phyloP scores from a whole-genome alignment of 2,329 filamentous ascomycete genomes.

The Neodidymelliopsis sp. region DNA sequence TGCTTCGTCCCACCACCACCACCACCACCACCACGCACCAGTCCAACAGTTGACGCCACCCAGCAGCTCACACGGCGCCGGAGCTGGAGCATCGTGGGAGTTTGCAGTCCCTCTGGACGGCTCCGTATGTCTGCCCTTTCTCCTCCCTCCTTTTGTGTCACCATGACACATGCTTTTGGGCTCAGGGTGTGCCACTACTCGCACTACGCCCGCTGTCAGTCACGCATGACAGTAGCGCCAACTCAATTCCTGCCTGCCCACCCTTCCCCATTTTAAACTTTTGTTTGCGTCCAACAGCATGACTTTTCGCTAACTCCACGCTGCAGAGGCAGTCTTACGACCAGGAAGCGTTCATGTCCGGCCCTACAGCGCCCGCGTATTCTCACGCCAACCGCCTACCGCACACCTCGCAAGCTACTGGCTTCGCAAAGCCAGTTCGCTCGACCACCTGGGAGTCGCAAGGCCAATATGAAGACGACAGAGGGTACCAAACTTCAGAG shows the following conservation, averaged over 20 bases:
- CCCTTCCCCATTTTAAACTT: slow-evolving; percentile 1
- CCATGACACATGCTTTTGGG: slow-evolving; percentile 3
- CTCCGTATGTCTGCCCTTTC: slow-evolving; percentile 40
- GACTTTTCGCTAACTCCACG: slow-evolving; percentile 30
- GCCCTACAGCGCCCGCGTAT: slow-evolving; percentile 39
- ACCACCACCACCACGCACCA: slow-evolving; percentile 33
- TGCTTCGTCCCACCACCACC: slow-evolving; percentile 42
- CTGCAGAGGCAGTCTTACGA: slow-evolving; percentile 40
- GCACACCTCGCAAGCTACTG: slow-evolving; percentile 45
- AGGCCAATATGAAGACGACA: slow-evolving; percentile 35
- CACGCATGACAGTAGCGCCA: slow-evolving; percentile 33
- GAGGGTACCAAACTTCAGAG: slow-evolving; percentile 42
- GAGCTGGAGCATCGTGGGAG: slow-evolving; percentile 44
- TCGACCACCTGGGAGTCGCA: slow-evolving; percentile 43
- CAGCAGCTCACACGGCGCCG: slow-evolving; percentile 50
- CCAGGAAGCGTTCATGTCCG: slow-evolving; percentile 47
- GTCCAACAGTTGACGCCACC: slow-evolving; percentile 50
- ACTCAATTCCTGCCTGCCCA: slow-evolving; percentile 13
- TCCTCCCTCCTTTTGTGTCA: slow-evolving; percentile 5
- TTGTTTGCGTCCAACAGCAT: background rate
- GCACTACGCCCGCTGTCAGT: slow-evolving; percentile 32
- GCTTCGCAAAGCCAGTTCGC: slow-evolving; percentile 39
- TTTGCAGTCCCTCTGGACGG: slow-evolving; percentile 49
- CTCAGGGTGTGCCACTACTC: slow-evolving; percentile 16
- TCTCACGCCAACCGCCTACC: slow-evolving; percentile 41